phyloP scores from a whole-genome alignment of 805 yeast species.

The Schwanniomyces vanrijiae region DNA sequence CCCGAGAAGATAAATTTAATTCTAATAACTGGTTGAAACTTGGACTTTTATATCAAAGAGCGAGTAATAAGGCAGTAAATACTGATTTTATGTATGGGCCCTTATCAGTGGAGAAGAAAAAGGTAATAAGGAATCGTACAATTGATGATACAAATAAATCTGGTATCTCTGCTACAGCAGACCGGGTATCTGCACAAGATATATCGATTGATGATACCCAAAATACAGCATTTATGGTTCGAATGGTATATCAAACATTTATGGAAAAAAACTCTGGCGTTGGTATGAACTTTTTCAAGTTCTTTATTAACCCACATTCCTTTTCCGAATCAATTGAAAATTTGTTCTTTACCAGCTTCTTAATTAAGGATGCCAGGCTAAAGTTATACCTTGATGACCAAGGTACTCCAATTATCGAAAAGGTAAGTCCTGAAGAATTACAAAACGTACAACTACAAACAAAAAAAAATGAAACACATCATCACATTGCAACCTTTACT shows the following conservation, averaged over 20 bases:
- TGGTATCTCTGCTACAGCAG: constrained; percentile 49
- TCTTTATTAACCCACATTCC: constrained; percentile 73
- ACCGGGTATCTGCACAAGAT: constrained; percentile 51
- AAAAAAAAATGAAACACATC: constrained; percentile 39
- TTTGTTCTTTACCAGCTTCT: constrained; percentile 77
- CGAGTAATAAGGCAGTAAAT: constrained; percentile 48
- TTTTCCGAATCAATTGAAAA: constrained; percentile 82
- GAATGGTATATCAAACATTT: constrained; percentile 47
- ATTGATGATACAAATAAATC: constrained; percentile 42
- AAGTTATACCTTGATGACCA: constrained; percentile 49
- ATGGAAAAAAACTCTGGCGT: constrained; percentile 19
- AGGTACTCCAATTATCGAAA: constrained; percentile 45
- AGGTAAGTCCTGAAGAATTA: constrained; percentile 23
- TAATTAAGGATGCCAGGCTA: constrained; percentile 71
- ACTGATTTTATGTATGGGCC: constrained; percentile 73
- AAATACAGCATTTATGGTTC: constrained; percentile 67
- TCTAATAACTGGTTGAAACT: constrained; percentile 59
- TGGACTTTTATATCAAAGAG: constrained; percentile 50
- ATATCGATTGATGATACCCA: constrained; percentile 50
- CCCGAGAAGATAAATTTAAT: constrained; percentile 32
- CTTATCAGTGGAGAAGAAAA: constrained; percentile 56
- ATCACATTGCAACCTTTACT: constrained; percentile 73
- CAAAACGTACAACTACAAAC: constrained; percentile 18
- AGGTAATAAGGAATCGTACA: constrained; percentile 29
- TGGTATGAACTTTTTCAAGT: constrained; percentile 57